phyloP scores from a whole-genome alignment of 257 asterid species.

The Cruciata laevipes region DNA sequence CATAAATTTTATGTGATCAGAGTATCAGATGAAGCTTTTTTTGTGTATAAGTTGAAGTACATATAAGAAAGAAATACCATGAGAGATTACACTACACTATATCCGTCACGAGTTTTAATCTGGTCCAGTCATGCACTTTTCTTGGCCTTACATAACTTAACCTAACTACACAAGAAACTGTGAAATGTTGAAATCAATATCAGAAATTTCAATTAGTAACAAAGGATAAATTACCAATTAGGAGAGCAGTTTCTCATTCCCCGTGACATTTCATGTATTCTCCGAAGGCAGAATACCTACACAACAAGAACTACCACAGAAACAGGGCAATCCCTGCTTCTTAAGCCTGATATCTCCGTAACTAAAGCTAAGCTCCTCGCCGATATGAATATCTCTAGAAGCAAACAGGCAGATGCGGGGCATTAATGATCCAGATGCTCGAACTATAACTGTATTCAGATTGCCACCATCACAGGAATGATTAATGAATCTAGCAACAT shows the following conservation, averaged over 20 bases:
- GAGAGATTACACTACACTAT: neutral
- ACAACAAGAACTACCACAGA: slow-evolving; percentile 60
- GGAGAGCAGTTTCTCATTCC: neutral
- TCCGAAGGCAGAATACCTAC: slow-evolving; percentile 73
- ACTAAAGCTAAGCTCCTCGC: slow-evolving; percentile 74
- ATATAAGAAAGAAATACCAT: neutral
- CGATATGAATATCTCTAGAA: slow-evolving; percentile 43
- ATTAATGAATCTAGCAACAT: slow-evolving; percentile 74
- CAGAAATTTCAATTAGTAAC: neutral
- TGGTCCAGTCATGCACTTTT: neutral
- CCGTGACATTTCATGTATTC: slow-evolving; percentile 32
- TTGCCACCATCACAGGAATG: slow-evolving; percentile 97
- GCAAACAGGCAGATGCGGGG: slow-evolving; percentile 86
- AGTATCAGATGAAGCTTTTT: neutral
- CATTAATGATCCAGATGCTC: slow-evolving; percentile 74
- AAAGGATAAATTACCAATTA: neutral
- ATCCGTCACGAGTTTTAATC: neutral
- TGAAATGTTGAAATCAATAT: neutral
- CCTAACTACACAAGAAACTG: neutral
- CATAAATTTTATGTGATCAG: neutral
- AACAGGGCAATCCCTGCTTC: slow-evolving; percentile 46
- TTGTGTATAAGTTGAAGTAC: neutral
- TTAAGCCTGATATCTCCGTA: slow-evolving; percentile 59
- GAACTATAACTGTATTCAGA: slow-evolving; percentile 43
- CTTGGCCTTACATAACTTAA: neutral